These are phyloP conservation scores for Candida chilensis DNA, from an alignment of 805 yeast genomes.

Conservation along the genomic window DNA sequence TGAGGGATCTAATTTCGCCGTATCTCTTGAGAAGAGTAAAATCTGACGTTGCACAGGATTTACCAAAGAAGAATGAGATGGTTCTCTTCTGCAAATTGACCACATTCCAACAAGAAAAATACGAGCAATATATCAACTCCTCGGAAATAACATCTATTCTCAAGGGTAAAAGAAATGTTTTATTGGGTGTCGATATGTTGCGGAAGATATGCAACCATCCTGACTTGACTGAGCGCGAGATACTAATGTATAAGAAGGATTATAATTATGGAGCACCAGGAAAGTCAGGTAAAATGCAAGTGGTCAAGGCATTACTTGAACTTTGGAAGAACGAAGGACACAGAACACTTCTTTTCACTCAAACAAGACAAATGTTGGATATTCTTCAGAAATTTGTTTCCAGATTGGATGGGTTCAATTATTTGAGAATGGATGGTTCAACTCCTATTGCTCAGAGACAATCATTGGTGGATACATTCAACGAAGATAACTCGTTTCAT, in stretches of 20 bases:
- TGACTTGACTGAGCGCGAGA: slow-evolving; percentile 53
- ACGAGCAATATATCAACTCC: slow-evolving; percentile 65
- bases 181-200: slow-evolving; percentile 83
- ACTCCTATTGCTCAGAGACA: slow-evolving; percentile 78
- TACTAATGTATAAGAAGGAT: slow-evolving; percentile 18
- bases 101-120: slow-evolving; percentile 60
- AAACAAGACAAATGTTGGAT: slow-evolving; percentile 89
- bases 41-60: slow-evolving; percentile 88
- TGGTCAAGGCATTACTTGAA: slow-evolving; percentile 62
- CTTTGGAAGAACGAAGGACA: slow-evolving; percentile 75
- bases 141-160: slow-evolving; percentile 66
- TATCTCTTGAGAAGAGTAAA: slow-evolving; percentile 81
- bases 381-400: slow-evolving; percentile 65
- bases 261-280: slow-evolving; percentile 44
- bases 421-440: slow-evolving; percentile 89
- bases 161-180: slow-evolving; percentile 69
- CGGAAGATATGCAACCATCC: slow-evolving; percentile 97
- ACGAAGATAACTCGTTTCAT: slow-evolving; percentile 43
- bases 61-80: slow-evolving; percentile 90
- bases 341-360: slow-evolving; percentile 80
- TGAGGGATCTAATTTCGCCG: slow-evolving; percentile 84
- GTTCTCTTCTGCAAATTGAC: slow-evolving; percentile 89
- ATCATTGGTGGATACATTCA: slow-evolving; percentile 71
- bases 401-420: slow-evolving; percentile 31
- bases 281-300: slow-evolving; percentile 87